Percentiles rank a stretch among this genome's conserved stretches.
phyloP scores from a whole-genome alignment of 768 basidiomycete genomes.

The Suillus alpinus region DNA sequence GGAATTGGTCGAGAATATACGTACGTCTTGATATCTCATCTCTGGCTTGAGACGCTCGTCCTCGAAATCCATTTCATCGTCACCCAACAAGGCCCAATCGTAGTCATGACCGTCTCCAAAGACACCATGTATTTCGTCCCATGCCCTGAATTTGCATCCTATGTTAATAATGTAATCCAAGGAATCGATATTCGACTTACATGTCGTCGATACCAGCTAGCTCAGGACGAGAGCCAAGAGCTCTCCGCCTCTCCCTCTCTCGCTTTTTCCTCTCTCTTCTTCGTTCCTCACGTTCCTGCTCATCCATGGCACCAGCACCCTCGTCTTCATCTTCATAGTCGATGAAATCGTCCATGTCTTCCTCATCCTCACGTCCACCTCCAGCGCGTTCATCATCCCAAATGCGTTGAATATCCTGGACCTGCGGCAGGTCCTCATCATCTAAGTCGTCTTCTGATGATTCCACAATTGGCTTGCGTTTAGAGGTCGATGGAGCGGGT shows the following conservation, averaged over 20 bases:
- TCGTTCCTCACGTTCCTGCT: constrained; percentile 73
- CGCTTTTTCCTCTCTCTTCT: constrained; percentile 62
- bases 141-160: constrained; percentile 56
- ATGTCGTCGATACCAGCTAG: constrained; percentile 79
- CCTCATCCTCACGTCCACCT: constrained; percentile 49
- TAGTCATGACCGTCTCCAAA: constrained; percentile 97
- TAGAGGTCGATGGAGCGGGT: constrained; percentile 58
- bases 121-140: constrained; percentile 94
- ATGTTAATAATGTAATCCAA: constrained; percentile 5
- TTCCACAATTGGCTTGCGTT: constrained; percentile 56
- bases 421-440: constrained; percentile 49
- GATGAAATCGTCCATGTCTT: constrained; percentile 73
- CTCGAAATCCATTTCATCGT: constrained; percentile 57
- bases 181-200: constrained; percentile 43
- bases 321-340: constrained; percentile 81
- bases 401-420: constrained; percentile 57
- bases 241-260: constrained; percentile 64
- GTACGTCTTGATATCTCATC: constrained; percentile 83
- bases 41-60: constrained; percentile 59
- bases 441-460: constrained; percentile 79
- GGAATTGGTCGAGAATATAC: constrained; percentile 14
- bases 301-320: constrained; percentile 74
- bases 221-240: constrained; percentile 63
- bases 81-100: constrained; percentile 88
- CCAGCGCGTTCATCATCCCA: constrained; percentile 78